Base-by-base conservation (phyloP, 805 yeast species). In the Osmozyma mogii region DNA sequence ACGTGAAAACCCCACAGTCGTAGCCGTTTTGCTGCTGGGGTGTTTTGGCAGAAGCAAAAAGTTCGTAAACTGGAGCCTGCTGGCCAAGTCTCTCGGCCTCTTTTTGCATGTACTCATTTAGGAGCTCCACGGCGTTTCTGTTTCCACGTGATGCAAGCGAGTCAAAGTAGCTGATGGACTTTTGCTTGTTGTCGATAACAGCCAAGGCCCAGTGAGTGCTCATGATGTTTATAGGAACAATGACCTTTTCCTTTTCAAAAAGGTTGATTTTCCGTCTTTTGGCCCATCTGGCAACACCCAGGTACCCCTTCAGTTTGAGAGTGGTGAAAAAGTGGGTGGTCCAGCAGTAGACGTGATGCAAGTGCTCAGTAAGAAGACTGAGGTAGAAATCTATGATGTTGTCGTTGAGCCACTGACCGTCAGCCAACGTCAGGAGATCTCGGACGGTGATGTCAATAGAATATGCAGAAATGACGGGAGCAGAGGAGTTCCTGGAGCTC, bases 1-100 rank as follows among this genome's bases (percentile, higher is more conserved):
- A 81, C 3, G 94, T 72, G 48, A 88, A 92, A 2, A 89, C 94
- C 6, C 98, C 98, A 61, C 98, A 92, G 54, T 92, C 98, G 42
- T 52, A 84, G 0, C 96, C 96, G 49, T 92, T 92, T 16, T 67
- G 61, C 50, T 92, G 98, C 41, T 79, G 84, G 1, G 98, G 97
- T 24, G 88, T 52, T 15, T 49, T 43, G 21, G 45, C 30, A 23
- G 49, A 46, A 2, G 59, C 51, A 15, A 35, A 18, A 4, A 61
- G 38, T 12, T 41, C 27, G 31, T 59, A 63, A 1, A 38, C 37
- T 21, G 52, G 41, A 3, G 41, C 36, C 21, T 29, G 32, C 5
- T 35, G 28, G n/a, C 40, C 56, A 23, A 68, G 55, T 28, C 78
- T 68, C 29, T 68, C 66, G 4, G 84, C 70, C 54, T 92, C 96